A percentile compares a stretch with the other conserved stretches of the same genome.
phyloP scores from a whole-genome alignment of 192 early-diverging fungal species.

The Coemansia sp. region DNA sequence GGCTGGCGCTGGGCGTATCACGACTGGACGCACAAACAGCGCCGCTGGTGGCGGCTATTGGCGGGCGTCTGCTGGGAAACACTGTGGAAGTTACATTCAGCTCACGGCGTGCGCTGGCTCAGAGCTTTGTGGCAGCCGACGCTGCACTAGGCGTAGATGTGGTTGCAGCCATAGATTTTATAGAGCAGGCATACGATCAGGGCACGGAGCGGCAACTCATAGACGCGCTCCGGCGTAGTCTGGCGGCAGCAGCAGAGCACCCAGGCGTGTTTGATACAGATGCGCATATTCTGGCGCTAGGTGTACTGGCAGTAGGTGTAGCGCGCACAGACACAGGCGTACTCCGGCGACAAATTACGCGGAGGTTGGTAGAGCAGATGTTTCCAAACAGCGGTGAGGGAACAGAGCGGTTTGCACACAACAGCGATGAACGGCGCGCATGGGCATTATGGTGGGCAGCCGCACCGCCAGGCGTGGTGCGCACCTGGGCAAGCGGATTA shows the following conservation, averaged over 20 bases:
- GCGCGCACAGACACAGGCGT: neutral
- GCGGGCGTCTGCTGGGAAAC: slow-evolving; percentile 25
- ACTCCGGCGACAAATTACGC: slow-evolving; percentile 14
- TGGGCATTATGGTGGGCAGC: slow-evolving; percentile 45
- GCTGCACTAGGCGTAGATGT: slow-evolving; percentile 17
- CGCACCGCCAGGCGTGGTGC: slow-evolving; percentile 23
- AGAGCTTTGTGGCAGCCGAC: slow-evolving; percentile 18
- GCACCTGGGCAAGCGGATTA: slow-evolving; percentile 22
- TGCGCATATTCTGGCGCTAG: slow-evolving; percentile 18
- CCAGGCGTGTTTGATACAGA: neutral
- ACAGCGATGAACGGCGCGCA: slow-evolving; percentile 19
- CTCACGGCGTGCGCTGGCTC: slow-evolving; percentile 17
- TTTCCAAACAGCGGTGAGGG: neutral
- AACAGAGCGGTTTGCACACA: slow-evolving; percentile 17
- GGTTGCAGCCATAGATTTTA: slow-evolving; percentile 18
- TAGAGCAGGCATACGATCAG: neutral
- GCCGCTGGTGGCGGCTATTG: slow-evolving; percentile 18
- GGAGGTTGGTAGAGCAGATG: slow-evolving; percentile 10
- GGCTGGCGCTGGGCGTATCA: slow-evolving; percentile 23
- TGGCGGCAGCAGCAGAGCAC: slow-evolving; percentile 3
- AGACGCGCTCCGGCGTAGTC: slow-evolving; percentile 7
- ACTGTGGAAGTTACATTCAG: slow-evolving; percentile 23
- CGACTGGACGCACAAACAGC: slow-evolving; percentile 29
- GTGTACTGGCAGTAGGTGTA: slow-evolving; percentile 7
- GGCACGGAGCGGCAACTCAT: neutral